Evolutionary conservation across 2,329 filamentous ascomycete species (phyloP).

Genomic region (Monilinia laxa): DNA sequence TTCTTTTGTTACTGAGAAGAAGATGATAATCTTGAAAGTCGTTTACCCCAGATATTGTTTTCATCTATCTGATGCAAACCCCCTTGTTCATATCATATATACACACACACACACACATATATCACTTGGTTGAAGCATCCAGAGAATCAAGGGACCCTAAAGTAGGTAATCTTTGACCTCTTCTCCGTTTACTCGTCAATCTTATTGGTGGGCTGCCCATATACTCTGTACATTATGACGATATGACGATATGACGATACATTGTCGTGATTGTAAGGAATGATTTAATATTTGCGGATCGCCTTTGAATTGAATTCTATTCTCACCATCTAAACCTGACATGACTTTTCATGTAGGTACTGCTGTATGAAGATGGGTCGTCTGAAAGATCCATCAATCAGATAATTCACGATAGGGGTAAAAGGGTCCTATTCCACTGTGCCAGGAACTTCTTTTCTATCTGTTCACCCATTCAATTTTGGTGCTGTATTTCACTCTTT

Average conservation of each 20-base stretch:
- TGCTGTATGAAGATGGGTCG: neutral
- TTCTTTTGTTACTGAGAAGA: neutral
- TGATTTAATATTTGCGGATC: too few relatives aligned
- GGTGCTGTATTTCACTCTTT: slow-evolving; percentile 1
- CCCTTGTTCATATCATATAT: slow-evolving; percentile 4
- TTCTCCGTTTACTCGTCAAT: slow-evolving; percentile 15
- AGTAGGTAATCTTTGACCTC: neutral
- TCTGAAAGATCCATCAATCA: slow-evolving; percentile 2
- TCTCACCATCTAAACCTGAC: neutral
- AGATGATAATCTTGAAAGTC: neutral
- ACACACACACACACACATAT: too few relatives aligned
- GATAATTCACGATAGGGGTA: slow-evolving; percentile 13
- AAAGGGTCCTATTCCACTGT: neutral
- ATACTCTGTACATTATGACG: slow-evolving; percentile 2
- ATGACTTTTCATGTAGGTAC: neutral
- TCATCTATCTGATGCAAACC: slow-evolving; percentile 9
- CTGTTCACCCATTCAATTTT: neutral
- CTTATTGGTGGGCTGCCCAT: neutral
- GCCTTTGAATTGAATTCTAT: neutral
- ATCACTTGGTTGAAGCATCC: neutral
- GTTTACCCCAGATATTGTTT: slow-evolving; percentile 13
- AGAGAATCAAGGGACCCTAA: neutral
- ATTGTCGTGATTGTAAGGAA: neutral
- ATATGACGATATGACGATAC: neutral
- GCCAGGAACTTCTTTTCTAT: neutral